phyloP scores from a whole-genome alignment of 176 grass and related monocot species.

The Oryza brachyantha region DNA sequence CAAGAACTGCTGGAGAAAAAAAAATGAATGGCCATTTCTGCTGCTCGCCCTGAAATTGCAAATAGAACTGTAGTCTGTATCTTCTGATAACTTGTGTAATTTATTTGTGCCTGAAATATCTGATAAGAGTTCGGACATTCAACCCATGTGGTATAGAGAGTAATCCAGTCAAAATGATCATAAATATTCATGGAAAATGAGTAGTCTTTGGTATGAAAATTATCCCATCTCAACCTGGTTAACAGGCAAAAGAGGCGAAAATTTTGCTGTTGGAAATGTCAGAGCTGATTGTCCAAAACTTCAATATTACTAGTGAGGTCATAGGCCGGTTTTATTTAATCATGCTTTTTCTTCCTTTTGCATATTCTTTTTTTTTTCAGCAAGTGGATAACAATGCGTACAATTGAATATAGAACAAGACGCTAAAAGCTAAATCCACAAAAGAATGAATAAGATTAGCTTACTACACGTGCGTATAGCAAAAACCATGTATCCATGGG shows the following conservation, averaged over 20 bases:
- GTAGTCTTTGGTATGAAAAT: not conserved
- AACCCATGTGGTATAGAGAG: no score
- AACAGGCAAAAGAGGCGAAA: not conserved
- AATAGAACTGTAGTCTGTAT: no score
- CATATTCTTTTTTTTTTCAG: not conserved
- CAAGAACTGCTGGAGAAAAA: no score
- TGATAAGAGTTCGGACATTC: no score
- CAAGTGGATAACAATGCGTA: not conserved
- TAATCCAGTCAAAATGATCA: not conserved
- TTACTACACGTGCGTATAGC: not conserved
- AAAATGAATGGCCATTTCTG: no score
- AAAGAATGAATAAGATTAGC: slow-evolving; percentile 19
- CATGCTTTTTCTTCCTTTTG: not conserved
- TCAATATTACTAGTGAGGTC: not conserved
- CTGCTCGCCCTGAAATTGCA: no score
- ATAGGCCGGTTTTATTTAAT: slow-evolving; percentile 6
- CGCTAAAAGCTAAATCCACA: not conserved
- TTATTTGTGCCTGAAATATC: no score
- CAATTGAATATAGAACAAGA: not conserved
- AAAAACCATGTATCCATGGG: slow-evolving; percentile 1
- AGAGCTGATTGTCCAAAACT: not conserved
- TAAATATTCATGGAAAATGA: not conserved
- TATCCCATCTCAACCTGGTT: not conserved
- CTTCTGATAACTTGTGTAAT: no score
- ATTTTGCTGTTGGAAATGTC: not conserved